Evolutionary conservation across 1,284 basidiomycete genomes (phyloP).

Genomic region (Boletus sp.): DNA sequence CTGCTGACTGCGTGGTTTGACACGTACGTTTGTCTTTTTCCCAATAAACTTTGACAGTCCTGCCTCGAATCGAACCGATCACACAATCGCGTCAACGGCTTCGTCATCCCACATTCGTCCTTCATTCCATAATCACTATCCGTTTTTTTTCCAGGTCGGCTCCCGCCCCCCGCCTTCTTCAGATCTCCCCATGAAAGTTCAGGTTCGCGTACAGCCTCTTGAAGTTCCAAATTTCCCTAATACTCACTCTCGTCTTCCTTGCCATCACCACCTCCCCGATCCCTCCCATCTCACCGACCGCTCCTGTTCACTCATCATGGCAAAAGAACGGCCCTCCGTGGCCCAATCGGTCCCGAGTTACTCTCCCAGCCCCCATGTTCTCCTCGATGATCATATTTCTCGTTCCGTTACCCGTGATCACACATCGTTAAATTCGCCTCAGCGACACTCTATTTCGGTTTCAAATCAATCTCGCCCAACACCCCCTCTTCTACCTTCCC

Average conservation of each 20-base stretch:
- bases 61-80: slow-evolving; percentile 27
- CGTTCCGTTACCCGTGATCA: slow-evolving; percentile 17
- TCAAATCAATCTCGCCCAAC: slow-evolving; percentile 17
- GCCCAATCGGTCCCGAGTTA: slow-evolving; percentile 17
- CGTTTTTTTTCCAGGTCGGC: slow-evolving; percentile 18
- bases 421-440: slow-evolving; percentile 13
- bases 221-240: slow-evolving; percentile 10
- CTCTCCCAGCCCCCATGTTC: slow-evolving; percentile 3
- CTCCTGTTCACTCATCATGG: slow-evolving; percentile 10
- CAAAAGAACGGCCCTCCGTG: not conserved
- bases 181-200: slow-evolving; percentile 27
- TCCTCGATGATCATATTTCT: slow-evolving; percentile 14
- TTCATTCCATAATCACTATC: slow-evolving; percentile 17
- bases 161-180: slow-evolving; percentile 9
- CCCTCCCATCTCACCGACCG: slow-evolving; percentile 4
- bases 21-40: slow-evolving; percentile 23
- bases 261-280: slow-evolving; percentile 3
- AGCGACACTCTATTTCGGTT: slow-evolving; percentile 12
- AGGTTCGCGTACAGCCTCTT: slow-evolving; percentile 23
- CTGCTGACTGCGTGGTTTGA: slow-evolving; percentile 14
- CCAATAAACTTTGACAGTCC: slow-evolving; percentile 30
- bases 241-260: slow-evolving; percentile 12
- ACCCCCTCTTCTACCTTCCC: slow-evolving; percentile 6
- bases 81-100: slow-evolving; percentile 26
- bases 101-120: slow-evolving; percentile 16